phyloP scores from a whole-genome alignment of 2,329 filamentous ascomycete genomes.

The Xylariales sp. region DNA sequence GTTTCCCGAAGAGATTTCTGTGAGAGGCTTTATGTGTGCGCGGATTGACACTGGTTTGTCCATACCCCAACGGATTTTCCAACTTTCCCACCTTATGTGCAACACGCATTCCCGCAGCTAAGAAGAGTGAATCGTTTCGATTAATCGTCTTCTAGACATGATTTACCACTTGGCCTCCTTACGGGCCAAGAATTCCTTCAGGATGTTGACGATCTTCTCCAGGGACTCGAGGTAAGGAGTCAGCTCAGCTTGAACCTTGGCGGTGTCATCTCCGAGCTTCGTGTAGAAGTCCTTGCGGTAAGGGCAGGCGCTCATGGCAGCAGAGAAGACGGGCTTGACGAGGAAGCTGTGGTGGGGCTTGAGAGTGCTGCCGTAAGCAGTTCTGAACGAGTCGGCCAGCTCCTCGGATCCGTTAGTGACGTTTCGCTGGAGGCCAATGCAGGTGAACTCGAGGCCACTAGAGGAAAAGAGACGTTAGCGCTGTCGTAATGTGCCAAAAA shows the following conservation, averaged over 20 bases:
- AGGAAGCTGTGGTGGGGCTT: conserved; percentile 89
- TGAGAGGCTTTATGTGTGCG: no score
- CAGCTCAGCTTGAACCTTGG: conserved; percentile 61
- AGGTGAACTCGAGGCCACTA: conserved; percentile 92
- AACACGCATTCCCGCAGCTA: no score
- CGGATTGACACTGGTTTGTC: no score
- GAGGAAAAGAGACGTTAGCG: no score
- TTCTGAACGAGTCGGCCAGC: conserved; percentile 81
- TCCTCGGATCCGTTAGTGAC: conserved; percentile 64
- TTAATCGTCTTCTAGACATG: no score
- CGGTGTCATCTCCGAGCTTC: conserved; percentile 70
- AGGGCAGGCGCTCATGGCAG: conserved; percentile 88
- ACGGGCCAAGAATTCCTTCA: conserved; percentile 55
- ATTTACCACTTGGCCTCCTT: conserved; percentile 58
- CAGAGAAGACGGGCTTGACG: conserved; percentile 86
- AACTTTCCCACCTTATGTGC: no score
- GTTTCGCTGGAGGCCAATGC: conserved; percentile 77
- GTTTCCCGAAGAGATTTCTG: no score
- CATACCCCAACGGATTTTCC: no score
- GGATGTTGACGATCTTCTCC: conserved; percentile 72
- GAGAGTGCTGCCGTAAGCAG: conserved; percentile 79
- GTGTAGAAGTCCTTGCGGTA: conserved; percentile 91
- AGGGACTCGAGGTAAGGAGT: conserved; percentile 70
- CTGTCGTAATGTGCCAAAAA: no score
- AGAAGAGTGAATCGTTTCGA: no score